These are phyloP conservation scores for Pochonia chlamydosporia DNA, from an alignment of 2,329 filamentous ascomycete genomes.

Conservation along the genomic window DNA sequence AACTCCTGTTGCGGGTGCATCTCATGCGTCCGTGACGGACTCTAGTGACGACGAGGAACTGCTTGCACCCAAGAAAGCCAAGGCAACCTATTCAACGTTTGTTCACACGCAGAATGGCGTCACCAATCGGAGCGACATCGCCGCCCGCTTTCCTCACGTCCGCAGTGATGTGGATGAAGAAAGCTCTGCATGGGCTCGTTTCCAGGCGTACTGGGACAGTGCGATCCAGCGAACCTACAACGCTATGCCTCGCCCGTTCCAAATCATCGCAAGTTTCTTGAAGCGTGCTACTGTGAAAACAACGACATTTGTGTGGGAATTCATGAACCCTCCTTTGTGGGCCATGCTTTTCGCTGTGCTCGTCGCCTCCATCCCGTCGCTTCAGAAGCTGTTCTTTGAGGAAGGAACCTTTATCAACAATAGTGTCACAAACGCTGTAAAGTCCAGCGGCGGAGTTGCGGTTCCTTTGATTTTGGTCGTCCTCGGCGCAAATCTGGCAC, in stretches of 20 bases:
- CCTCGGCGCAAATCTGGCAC: conserved; percentile 86
- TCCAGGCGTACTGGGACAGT: conserved; percentile 17
- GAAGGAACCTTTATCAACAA: conserved; percentile 88
- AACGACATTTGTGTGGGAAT: conserved; percentile 70
- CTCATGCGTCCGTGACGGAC: conserved; percentile 41
- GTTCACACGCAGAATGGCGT: conserved; percentile 22
- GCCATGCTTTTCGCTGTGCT: conserved; percentile 90
- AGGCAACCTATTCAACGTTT: conserved; percentile 17
- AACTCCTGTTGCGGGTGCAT: conserved; percentile 47
- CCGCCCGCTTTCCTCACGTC: conserved; percentile 58
- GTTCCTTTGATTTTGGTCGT: conserved; percentile 95
- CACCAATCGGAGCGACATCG: conserved; percentile 34
- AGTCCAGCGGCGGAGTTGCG: conserved; percentile 81
- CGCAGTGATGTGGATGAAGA: conserved; percentile 36
- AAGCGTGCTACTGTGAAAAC: conserved; percentile 37
- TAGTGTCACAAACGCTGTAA: conserved; percentile 82
- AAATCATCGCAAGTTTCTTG: conserved; percentile 24
- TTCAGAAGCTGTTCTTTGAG: conserved; percentile 83
- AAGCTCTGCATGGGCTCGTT: conserved; percentile 20
- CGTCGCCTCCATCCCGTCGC: conserved; percentile 76
- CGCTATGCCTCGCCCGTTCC: conserved; percentile 37
- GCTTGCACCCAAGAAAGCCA: conserved; percentile 24
- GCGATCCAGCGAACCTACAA: conserved; percentile 23
- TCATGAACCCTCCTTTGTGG: conserved; percentile 98
- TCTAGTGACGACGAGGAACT: conserved; percentile 39